Conservation (phyloP, 805 yeast genomes). For the Pichia californica region DNA sequence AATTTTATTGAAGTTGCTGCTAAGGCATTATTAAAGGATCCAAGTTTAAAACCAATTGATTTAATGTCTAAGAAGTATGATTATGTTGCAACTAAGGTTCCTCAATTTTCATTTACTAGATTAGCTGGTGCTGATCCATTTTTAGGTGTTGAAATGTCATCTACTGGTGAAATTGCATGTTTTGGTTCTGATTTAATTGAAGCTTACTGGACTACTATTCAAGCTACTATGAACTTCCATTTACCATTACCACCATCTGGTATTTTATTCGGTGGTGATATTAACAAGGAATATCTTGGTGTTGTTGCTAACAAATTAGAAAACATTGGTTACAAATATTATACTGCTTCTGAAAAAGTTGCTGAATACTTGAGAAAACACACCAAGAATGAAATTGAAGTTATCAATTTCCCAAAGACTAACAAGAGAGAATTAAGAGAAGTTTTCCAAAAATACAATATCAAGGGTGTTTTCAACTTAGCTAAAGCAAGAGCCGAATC, state of each 20-base stretch:
- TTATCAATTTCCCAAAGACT: slow-evolving; percentile 85
- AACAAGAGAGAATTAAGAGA: slow-evolving; percentile 93
- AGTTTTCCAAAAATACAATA: slow-evolving; percentile 79
- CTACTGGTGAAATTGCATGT: slow-evolving; percentile 98
- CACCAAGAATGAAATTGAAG: slow-evolving; percentile 43
- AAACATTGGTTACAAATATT: slow-evolving; percentile 74
- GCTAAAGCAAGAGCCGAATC: slow-evolving; percentile 86
- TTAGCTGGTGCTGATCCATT: slow-evolving; percentile 99
- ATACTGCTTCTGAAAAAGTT: slow-evolving; percentile 68
- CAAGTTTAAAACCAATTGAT: slow-evolving; percentile 73
- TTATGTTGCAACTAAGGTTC: slow-evolving; percentile 95
- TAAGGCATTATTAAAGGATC: slow-evolving; percentile 69
- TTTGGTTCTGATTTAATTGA: slow-evolving; percentile 81
- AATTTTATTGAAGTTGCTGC: slow-evolving; percentile 95
- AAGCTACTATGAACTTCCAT: slow-evolving; percentile 94
- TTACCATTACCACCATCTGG: slow-evolving; percentile 90
- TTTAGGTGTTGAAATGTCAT: slow-evolving; percentile 98
- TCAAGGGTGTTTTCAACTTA: slow-evolving; percentile 84
- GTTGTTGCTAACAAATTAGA: slow-evolving; percentile 64
- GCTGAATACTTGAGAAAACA: slow-evolving; percentile 57
- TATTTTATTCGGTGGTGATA: slow-evolving; percentile 90
- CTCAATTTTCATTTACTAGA: slow-evolving; percentile 97
- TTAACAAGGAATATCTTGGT: slow-evolving; percentile 62
- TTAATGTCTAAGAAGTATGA: slow-evolving; percentile 70
- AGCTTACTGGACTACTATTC: slow-evolving; percentile 97